Base-by-base conservation (phyloP, 305 asterid genomes). In the Fraxinus platypoda region DNA sequence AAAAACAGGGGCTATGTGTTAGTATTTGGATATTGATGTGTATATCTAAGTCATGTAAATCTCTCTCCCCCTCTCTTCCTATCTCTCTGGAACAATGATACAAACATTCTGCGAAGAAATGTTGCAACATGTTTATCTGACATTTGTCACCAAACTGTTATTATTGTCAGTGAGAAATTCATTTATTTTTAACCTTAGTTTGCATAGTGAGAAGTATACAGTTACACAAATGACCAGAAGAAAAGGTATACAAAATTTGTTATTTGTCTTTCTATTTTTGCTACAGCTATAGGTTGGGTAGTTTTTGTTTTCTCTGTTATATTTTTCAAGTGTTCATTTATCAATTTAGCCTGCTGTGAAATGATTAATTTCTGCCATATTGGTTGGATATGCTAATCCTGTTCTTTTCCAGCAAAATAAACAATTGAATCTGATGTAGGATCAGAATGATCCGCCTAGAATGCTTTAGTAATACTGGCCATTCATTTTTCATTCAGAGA, bases 401-500 rank as follows among this genome's bases (percentile, higher is more conserved):
- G 19, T 52, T 52, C 21, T 17, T 52, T 23, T 52, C 62, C 62
- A 1, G 62, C 21, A 52, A 52, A 52, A 52, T 52, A 52, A 52
- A 52, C 0, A 52, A 52, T 1, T 17, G 62, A 17, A 17, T 52
- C 62, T 17, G 62, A 52, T 1, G 23, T 52, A 52, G 23, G 62
- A 52, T 52, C 62, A 52, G 9, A 4, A 4, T 17, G 21, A 49
- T 49, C 23, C 2, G 2, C 62, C 62, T 46, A 49, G 31, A 23
- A 23, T 64, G 72, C 33, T 64, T 23, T 64, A 26, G 2, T 43
- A 17, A 75, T 62, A 52, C 23, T 52, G 62, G 31, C 41, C 43
- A 31, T 6, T 9, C 72, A 8, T 64, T 78, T 74, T 62, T 75
- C 79, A 66, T 77, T 37, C 93, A 96, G 99, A 83, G 75, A 78